Conservation (phyloP, 2,329 filamentous ascomycete species). For the Sporothrix mexicana region DNA sequence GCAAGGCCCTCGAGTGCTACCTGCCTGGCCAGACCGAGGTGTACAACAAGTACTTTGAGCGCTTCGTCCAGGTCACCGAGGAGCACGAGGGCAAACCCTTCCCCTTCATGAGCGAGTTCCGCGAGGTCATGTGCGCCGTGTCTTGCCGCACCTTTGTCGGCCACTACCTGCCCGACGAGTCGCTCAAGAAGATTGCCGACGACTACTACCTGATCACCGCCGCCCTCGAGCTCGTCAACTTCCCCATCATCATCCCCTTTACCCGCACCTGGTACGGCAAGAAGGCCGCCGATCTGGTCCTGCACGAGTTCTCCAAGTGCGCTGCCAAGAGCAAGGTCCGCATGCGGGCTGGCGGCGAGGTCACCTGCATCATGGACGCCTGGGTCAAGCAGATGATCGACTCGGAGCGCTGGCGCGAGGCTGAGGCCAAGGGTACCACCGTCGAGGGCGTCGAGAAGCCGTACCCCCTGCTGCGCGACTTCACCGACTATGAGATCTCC, state of each 20-base stretch:
- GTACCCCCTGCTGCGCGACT: slow-evolving; percentile 78
- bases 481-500: slow-evolving; percentile 87
- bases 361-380: slow-evolving; percentile 92
- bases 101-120: slow-evolving; percentile 89
- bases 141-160: slow-evolving; percentile 97
- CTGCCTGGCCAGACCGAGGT: slow-evolving; percentile 92
- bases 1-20: slow-evolving; percentile 83
- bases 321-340: slow-evolving; percentile 91
- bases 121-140: slow-evolving; percentile 92
- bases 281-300: slow-evolving; percentile 90
- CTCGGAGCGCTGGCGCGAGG: slow-evolving; percentile 80
- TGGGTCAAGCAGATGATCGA: slow-evolving; percentile 91
- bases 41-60: slow-evolving; percentile 83
- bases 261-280: slow-evolving; percentile 98
- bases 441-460: slow-evolving; percentile 80
- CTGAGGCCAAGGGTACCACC: slow-evolving; percentile 76
- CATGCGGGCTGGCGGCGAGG: slow-evolving; percentile 84
- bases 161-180: slow-evolving; percentile 89
- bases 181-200: slow-evolving; percentile 91
- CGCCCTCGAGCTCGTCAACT: slow-evolving; percentile 95
- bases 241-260: slow-evolving; percentile 93
- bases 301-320: slow-evolving; percentile 87
- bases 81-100: slow-evolving; percentile 73
- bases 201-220: slow-evolving; percentile 97
- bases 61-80: slow-evolving; percentile 77